Base-by-base conservation (phyloP, 2,329 filamentous ascomycete species). In the Botrytis aclada region DNA sequence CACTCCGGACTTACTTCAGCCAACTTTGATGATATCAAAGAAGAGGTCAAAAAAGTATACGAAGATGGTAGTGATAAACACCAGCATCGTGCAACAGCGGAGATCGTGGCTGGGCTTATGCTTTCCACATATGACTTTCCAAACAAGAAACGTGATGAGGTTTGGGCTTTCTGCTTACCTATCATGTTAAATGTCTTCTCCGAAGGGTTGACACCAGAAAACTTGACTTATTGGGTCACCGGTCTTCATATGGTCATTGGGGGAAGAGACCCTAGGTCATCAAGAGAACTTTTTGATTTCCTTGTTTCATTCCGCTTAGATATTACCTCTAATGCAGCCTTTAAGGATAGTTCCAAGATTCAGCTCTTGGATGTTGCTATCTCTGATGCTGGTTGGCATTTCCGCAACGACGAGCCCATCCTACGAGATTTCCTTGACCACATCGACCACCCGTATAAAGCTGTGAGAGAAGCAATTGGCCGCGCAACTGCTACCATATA, bases 311-410 rank as follows among this genome's bases (percentile, higher is more conserved):
- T 98, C 88, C 89, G 94, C 43, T 86, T 99, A 16, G 96, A 99
- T 81, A 95, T 98, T 91, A 86, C 89, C 9, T 98, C 95, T 0
- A 98, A 98, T 80, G 96, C 97, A 6, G 96, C 96, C 0, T 99
- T 99, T 87, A 99, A 99, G 82, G 97, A 99, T 81, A 97, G 95
- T 72, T 97, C 95, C 41, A 98, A 98, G 84, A 93, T 99, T 25
- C 92, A 96, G 76, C 85, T 99, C 43, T 86, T 99, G 29, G 94
- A 98, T 77, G 94, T 97, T 77, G 88, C 93, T 75, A 92, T 99
- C 74, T 90, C 90, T 62, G 94, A 97, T 78, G 89, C 91, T 51
- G 96, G 96, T 1, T 99, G 97, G 96, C 96, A 99, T 82, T 99
- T 98, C 86, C 94, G 94, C 75, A 86, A 94, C 18, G 93, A 97